These are phyloP conservation scores for Trichomonas vaginalis DNA, from an alignment of 208 protist genomes.

Conservation along the genomic window DNA sequence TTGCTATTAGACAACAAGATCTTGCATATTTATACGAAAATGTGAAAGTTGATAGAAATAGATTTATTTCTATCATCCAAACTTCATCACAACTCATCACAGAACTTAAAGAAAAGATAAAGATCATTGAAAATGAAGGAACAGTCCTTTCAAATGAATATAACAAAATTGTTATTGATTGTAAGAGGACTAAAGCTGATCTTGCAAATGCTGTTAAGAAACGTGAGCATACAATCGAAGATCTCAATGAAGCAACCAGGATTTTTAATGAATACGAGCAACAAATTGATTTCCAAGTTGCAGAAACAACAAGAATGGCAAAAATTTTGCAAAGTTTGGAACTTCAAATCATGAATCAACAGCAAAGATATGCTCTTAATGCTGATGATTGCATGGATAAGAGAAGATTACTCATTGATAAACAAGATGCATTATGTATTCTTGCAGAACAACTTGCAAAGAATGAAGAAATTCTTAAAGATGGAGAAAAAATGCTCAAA, in stretches of 20 bases:
- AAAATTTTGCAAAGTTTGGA: not conserved
- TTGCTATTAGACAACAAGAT: not conserved
- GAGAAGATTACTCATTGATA: not conserved
- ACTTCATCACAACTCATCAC: not conserved
- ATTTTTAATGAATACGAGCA: not conserved
- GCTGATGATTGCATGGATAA: not conserved
- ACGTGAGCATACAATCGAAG: not conserved
- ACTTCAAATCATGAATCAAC: not conserved
- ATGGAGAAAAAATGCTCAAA: not conserved
- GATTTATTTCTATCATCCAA: not conserved
- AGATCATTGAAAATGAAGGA: not conserved
- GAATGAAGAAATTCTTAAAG: not conserved
- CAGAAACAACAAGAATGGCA: not conserved
- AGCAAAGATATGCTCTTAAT: not conserved
- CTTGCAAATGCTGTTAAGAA: not conserved
- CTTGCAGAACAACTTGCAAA: not conserved
- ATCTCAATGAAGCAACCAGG: not conserved
- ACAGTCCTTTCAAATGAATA: not conserved
- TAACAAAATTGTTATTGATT: not conserved
- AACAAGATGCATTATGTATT: not conserved
- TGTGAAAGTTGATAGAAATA: not conserved
- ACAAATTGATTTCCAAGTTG: not conserved
- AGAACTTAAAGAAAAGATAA: not conserved
- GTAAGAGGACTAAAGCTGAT: not conserved
- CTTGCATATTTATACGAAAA: not conserved